Evolutionary conservation across 2,329 filamentous ascomycete species (phyloP), one percentile per base, ranked within the genome.

Genomic region (Paraphaeosphaeria minitans): DNA sequence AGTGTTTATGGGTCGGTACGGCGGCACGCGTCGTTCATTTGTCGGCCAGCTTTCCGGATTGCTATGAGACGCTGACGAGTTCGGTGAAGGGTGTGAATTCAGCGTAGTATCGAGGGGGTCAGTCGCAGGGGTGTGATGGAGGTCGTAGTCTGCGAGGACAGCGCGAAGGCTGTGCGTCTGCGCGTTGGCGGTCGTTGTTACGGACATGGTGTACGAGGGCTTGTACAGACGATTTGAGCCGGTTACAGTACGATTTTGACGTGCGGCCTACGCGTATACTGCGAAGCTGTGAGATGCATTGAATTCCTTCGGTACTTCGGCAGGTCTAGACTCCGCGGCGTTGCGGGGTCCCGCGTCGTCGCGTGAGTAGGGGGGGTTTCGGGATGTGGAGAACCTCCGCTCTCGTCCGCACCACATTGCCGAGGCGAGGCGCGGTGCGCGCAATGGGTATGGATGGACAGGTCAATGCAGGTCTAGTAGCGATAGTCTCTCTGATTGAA

Each of bases 1-100:
- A 3, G 70, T 75, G 55, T 83, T 81, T 0, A 81, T 68, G 0
- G 82, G 81, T 13, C 82, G 74, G 61, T 83, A 80, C 0, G 74
- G 62, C 2, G 83, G 83, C 1, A 85, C 74, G 35, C 81, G 76
- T 46, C 80, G 76, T 61, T 82, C 78, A 52, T 82, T 69, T 2
- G 74, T 75, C 7, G 82, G 80, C 84, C 83, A 85, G 60, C 78
- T 62, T 41, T 71, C 27, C 58, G 60, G 33, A 75, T 53, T 62
- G 61, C 65, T 47, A n/a, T 7, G 31, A 9, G 39, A 21, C 12
- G 29, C n/a, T n/a, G 24, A 12, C 68, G 75, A 45, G 60, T 73
- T 46, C 61, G 65, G 65, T 59, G 66, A 57, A 55, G 71, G 65
- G 65, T 72, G 67, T 64, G 68, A 57, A 65, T 65, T 74, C 58